Percentiles rank a stretch among this genome's conserved stretches.
Conservation (phyloP, 345 rosid genomes). For the Euphorbia lathyris region DNA sequence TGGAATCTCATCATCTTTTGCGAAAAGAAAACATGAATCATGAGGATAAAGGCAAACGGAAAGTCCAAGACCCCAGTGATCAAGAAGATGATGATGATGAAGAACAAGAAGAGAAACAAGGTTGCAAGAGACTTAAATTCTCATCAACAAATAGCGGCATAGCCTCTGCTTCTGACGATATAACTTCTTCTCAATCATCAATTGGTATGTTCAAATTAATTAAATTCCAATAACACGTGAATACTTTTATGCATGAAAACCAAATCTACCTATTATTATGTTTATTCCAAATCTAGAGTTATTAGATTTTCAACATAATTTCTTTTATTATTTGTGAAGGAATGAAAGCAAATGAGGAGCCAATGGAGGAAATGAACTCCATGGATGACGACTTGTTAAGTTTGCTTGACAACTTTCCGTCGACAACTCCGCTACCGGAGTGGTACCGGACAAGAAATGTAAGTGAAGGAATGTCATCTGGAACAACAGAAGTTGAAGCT, state of each 20-base stretch:
- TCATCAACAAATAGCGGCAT: slow-evolving; percentile 8
- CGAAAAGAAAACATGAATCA: slow-evolving; percentile 20
- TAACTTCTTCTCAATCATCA: slow-evolving; percentile 45
- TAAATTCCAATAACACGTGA: too few species aligned
- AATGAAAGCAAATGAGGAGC: slow-evolving; percentile 31
- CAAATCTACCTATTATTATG: too few species aligned
- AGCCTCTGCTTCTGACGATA: slow-evolving; percentile 23
- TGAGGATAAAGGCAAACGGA: slow-evolving; percentile 28
- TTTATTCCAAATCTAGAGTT: too few species aligned
- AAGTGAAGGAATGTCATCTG: slow-evolving; percentile 20
- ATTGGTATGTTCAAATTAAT: slow-evolving; percentile 39
- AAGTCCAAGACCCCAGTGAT: not conserved
- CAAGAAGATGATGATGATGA: slow-evolving; percentile 1
- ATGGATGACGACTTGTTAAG: slow-evolving; percentile 65
- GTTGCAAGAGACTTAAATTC: slow-evolving; percentile 13
- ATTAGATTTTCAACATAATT: too few species aligned
- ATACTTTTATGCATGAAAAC: too few species aligned
- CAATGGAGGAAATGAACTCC: slow-evolving; percentile 37
- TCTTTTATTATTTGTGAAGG: slow-evolving; percentile 21
- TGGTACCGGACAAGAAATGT: slow-evolving; percentile 43
- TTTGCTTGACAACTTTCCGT: slow-evolving; percentile 64
- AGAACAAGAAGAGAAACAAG: not conserved
- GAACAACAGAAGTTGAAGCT: slow-evolving; percentile 15
- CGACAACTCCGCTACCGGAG: slow-evolving; percentile 57
- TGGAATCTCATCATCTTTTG: slow-evolving; percentile 45